Evolutionary conservation across 2,329 filamentous ascomycete species (phyloP).

Genomic region (Aspergillus thermomutatus): DNA sequence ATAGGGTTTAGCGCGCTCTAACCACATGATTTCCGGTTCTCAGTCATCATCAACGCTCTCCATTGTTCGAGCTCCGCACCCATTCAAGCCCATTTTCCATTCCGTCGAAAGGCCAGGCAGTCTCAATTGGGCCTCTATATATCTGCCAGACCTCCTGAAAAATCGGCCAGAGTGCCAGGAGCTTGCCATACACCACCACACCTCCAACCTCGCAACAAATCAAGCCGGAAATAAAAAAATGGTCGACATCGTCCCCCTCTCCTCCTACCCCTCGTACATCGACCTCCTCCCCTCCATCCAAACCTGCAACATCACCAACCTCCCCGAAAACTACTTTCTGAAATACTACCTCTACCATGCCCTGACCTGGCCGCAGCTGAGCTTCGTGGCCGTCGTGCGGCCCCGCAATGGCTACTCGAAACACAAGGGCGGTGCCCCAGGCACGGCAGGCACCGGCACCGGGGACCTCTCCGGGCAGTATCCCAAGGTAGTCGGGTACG

Average conservation of each 20-base stretch:
- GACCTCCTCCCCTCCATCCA: constrained; percentile 83
- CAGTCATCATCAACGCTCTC: constrained; percentile 2
- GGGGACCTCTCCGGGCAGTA: constrained; percentile 52
- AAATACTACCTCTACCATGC: constrained; percentile 99
- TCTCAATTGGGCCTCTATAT: background rate
- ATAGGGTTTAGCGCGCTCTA: background rate
- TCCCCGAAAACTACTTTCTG: constrained; percentile 99
- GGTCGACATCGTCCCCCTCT: constrained; percentile 49
- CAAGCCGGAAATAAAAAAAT: constrained; percentile 28
- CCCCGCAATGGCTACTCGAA: constrained; percentile 70
- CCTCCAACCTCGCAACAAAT: background rate
- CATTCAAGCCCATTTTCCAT: background rate
- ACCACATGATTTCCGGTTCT: background rate
- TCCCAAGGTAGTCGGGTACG: constrained; percentile 96
- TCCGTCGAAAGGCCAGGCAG: background rate
- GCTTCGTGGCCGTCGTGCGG: constrained; percentile 92
- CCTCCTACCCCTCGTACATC: constrained; percentile 61
- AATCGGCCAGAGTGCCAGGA: background rate
- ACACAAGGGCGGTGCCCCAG: constrained; percentile 61
- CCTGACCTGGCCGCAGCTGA: constrained; percentile 95
- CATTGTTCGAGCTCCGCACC: background rate
- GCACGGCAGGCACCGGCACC: constrained; percentile 8
- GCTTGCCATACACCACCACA: constrained; percentile 1
- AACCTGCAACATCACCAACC: constrained; percentile 97
- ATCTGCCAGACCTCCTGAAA: background rate